Base-by-base conservation (phyloP, 257 asterid genomes). In the Solanum microdontum region DNA sequence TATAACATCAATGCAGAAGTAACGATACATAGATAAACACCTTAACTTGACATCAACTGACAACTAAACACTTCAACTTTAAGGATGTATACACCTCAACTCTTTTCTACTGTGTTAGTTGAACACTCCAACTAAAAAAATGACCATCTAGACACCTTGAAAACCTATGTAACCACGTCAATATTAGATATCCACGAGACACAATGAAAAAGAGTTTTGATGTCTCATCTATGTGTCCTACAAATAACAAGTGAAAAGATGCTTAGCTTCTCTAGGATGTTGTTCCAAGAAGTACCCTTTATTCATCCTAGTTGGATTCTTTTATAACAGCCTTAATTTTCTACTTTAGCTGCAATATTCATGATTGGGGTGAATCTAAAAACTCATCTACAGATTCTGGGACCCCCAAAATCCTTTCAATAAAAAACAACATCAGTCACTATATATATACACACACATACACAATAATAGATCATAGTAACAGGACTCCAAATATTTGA, bases 221-320 rank as follows among this genome's bases (percentile, higher is more conserved):
- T 66, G 17, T 24, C 19, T n/a, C 23, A 28, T 26, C 1, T 66
- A 66, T 11, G 1, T 68, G 30, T 68, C 36, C 34, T 13, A 68
- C 76, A 14, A 14, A 28, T 69, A 69, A 28, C 75, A 68, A 68
- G 89, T 68, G 86, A 51, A 93, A 95, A 96, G 97, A 94, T 94
- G 95, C 97, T 93, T 93, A 92, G 92, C 97, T 96, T 96, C 96
- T 93, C 95, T 91, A 90, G 93, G 93, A 85, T 92, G 88, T 87
- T 94, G 96, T 93, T 93, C 92, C 92, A 90, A 91, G 80, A 36
- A 55, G 64, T 55, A 88, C 87, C 94, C 91, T 95, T 92, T 95
- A 94, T 89, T 92, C 93, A 91, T 90, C 93, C 93, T 89, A 90
- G 82, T 90, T 48, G 91, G 97, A 94, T 95, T 94, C 98, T 90